Evolutionary conservation across 2,329 filamentous ascomycete species (phyloP).

Genomic region (Davidsoniella australis): DNA sequence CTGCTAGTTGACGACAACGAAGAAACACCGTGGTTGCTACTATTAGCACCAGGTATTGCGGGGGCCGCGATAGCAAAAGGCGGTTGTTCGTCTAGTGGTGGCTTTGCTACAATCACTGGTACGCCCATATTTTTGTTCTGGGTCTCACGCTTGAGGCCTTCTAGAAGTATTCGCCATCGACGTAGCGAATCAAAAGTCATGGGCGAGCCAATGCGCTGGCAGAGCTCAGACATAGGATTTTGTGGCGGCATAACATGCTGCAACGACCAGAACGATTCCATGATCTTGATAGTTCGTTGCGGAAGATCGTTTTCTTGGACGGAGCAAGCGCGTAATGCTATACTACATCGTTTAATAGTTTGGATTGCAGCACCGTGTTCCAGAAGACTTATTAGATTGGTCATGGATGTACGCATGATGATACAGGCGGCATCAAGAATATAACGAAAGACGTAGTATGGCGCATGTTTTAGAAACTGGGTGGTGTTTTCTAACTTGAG

Average conservation of each 20-base stretch:
- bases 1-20: too few relatives aligned
- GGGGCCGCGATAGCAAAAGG: not conserved
- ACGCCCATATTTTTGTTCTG: conserved; percentile 7
- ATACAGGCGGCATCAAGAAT: conserved; percentile 29
- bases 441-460: conserved; percentile 32
- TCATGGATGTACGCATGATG: conserved; percentile 18
- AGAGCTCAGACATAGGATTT: conserved; percentile 25
- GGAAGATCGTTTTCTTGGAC: conserved; percentile 33
- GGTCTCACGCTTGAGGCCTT: conserved; percentile 21
- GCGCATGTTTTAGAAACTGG: conserved; percentile 28
- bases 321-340: conserved; percentile 23
- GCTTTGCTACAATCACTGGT: conserved; percentile 12
- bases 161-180: conserved; percentile 27
- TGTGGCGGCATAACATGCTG: conserved; percentile 22
- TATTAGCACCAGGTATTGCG: not conserved
- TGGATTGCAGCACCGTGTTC: conserved; percentile 26
- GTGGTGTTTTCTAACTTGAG: conserved; percentile 25
- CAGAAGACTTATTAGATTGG: conserved; percentile 20
- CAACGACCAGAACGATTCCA: conserved; percentile 32
- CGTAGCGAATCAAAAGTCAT: conserved; percentile 33
- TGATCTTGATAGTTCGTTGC: conserved; percentile 26
- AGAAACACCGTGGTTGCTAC: too few relatives aligned
- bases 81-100: not conserved
- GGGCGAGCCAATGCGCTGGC: conserved; percentile 30
- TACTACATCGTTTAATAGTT: conserved; percentile 18